phyloP scores from a whole-genome alignment of 768 basidiomycete species.

The Podaxis carcinomalis region DNA sequence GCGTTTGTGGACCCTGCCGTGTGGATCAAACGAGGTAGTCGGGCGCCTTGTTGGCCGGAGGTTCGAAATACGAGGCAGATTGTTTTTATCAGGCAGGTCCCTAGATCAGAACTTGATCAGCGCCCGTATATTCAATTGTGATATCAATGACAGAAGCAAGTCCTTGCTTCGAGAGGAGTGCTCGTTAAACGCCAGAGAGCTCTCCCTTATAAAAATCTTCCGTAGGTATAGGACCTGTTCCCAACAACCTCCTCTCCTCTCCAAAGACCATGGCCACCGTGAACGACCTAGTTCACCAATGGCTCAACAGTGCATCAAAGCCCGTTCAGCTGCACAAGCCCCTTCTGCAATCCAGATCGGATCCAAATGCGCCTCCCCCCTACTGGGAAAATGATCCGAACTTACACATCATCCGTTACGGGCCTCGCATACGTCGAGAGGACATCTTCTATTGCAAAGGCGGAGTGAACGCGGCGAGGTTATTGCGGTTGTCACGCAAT shows the following conservation, averaged over 20 bases:
- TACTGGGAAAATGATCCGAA: conserved; percentile 5
- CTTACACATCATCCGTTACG: conserved; percentile 4
- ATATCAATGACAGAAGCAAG: not conserved
- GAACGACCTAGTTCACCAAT: not conserved
- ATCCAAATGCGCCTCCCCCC: conserved; percentile 3
- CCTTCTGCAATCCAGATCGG: not conserved
- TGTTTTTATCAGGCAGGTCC: not conserved
- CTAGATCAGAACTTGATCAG: not conserved
- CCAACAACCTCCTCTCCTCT: not conserved
- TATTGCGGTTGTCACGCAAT: conserved; percentile 11
- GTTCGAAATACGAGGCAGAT: not conserved
- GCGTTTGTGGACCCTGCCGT: not conserved
- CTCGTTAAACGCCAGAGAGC: not conserved
- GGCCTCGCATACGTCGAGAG: conserved; percentile 10
- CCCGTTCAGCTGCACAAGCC: not conserved
- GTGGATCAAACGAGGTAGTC: not conserved
- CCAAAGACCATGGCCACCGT: not conserved
- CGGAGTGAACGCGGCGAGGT: conserved; percentile 12
- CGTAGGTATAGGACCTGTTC: not conserved
- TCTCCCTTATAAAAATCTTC: too few species aligned
- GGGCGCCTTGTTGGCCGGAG: not conserved
- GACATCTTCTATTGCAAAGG: conserved; percentile 16
- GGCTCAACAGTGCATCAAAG: not conserved
- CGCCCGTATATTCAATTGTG: not conserved
- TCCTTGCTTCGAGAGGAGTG: not conserved